Percentiles rank a stretch among this genome's conserved stretches.
Conservation (phyloP, 345 rosid species). For the Mercurialis annua region DNA sequence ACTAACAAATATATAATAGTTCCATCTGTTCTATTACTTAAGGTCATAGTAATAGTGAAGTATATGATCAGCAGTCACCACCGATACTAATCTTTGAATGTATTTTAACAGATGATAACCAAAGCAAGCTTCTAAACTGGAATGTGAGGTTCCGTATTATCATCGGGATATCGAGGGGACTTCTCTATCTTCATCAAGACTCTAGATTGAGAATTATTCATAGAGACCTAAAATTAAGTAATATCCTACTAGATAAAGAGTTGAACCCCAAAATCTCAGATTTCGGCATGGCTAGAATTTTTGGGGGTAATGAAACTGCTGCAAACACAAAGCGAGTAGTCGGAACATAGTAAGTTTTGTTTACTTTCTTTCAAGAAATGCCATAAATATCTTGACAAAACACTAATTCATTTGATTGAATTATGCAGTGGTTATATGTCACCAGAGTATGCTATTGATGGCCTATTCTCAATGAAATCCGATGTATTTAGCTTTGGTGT, state of each 20-base stretch:
- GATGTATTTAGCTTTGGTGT: constrained; percentile 22
- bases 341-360: constrained; percentile 11
- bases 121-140: constrained; percentile 7
- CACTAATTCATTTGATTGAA: not conserved
- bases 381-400: not conserved
- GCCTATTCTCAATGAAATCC: constrained; percentile 10
- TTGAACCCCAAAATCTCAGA: constrained; percentile 14
- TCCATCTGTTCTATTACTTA: not conserved
- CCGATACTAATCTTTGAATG: not conserved
- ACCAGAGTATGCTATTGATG: constrained; percentile 11
- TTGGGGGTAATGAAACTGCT: constrained; percentile 5
- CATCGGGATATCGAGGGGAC: constrained; percentile 9
- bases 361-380: not conserved
- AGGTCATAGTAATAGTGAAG: not conserved
- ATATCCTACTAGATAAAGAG: too few relatives aligned
- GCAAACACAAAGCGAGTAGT: too few relatives aligned
- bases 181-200: too few relatives aligned
- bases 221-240: too few relatives aligned
- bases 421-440: constrained; percentile 16
- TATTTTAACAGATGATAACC: not conserved
- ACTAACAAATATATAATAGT: too few relatives aligned
- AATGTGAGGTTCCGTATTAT: constrained; percentile 8
- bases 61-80: not conserved
- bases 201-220: too few relatives aligned
- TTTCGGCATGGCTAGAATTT: constrained; percentile 16